phyloP scores from a whole-genome alignment of 2,329 filamentous ascomycete genomes.

The Apiospora hydei region DNA sequence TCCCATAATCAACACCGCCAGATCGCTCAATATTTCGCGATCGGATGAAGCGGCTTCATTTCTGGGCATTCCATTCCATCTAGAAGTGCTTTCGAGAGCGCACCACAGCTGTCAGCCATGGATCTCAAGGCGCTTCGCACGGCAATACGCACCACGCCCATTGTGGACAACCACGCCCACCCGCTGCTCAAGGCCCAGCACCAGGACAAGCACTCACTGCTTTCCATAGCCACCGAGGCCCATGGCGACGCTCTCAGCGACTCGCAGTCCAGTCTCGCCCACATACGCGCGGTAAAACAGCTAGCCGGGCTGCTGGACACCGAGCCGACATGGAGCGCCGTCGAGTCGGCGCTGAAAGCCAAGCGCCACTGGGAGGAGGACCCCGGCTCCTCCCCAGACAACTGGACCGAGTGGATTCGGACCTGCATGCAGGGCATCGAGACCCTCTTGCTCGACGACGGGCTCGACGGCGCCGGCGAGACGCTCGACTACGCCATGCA shows the following conservation, averaged over 20 bases:
- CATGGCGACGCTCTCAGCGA: slow-evolving; percentile 71
- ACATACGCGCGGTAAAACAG: slow-evolving; percentile 74
- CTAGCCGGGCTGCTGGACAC: slow-evolving; percentile 71
- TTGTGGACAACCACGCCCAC: slow-evolving; percentile 78
- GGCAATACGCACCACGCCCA: slow-evolving; percentile 62
- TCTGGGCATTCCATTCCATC: background rate
- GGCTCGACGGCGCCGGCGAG: slow-evolving; percentile 63
- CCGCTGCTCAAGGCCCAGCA: slow-evolving; percentile 65
- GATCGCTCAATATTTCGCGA: background rate
- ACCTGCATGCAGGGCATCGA: slow-evolving; percentile 69
- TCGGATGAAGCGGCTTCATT: background rate
- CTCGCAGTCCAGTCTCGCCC: slow-evolving; percentile 68
- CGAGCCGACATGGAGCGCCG: slow-evolving; percentile 65
- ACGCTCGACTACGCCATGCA: slow-evolving; percentile 70
- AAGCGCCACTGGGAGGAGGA: slow-evolving; percentile 15
- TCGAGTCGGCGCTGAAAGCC: slow-evolving; percentile 53
- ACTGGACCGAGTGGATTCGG: background rate
- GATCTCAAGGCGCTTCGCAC: slow-evolving; percentile 1
- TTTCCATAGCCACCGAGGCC: slow-evolving; percentile 76
- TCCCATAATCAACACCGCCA: background rate
- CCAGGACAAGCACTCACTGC: slow-evolving; percentile 55
- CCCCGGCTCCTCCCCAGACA: background rate
- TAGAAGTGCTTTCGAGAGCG: background rate
- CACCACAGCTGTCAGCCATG: background rate
- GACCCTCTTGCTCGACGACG: slow-evolving; percentile 80